These are phyloP conservation scores for Tilletia setariae DNA, from an alignment of 1,284 basidiomycete species.

Conservation along the genomic window DNA sequence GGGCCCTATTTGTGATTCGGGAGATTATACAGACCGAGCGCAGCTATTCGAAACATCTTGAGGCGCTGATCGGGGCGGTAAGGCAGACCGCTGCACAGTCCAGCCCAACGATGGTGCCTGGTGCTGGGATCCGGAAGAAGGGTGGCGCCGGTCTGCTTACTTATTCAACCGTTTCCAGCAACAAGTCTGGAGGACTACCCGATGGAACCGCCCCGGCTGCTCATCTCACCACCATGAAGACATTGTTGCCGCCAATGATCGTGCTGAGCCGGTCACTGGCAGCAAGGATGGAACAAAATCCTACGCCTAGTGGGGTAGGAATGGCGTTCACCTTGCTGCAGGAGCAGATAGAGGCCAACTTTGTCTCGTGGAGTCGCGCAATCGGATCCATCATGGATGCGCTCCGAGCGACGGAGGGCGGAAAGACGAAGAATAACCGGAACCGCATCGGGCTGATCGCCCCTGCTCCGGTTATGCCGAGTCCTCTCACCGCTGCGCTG, in stretches of 20 bases:
- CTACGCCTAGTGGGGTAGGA: constrained; percentile 47
- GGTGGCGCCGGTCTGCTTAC: constrained; percentile 26
- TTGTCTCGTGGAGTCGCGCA: constrained; percentile 42
- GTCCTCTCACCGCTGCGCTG: not conserved
- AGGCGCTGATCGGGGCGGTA: constrained; percentile 39
- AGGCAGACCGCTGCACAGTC: constrained; percentile 28
- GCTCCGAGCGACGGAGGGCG: constrained; percentile 33
- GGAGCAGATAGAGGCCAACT: constrained; percentile 43
- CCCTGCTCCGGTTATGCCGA: not conserved
- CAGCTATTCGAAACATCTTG: constrained; percentile 47
- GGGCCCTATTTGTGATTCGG: constrained; percentile 49
- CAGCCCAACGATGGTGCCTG: not conserved
- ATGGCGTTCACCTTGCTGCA: constrained; percentile 38
- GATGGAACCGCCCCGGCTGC: constrained; percentile 22
- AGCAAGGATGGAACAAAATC: constrained; percentile 45
- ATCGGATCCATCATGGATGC: constrained; percentile 29
- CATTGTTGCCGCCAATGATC: constrained; percentile 46
- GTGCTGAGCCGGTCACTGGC: constrained; percentile 46
- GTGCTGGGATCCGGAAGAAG: constrained; percentile 21
- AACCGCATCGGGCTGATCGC: constrained; percentile 13
- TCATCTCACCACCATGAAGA: constrained; percentile 39
- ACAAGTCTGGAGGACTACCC: not conserved
- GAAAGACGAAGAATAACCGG: constrained; percentile 37
- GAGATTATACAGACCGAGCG: constrained; percentile 51
- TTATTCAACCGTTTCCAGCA: constrained; percentile 19